Evolutionary conservation across 768 basidiomycete species (phyloP), one percentile per base, ranked within the genome.

Genomic region (Boletellus ananas): DNA sequence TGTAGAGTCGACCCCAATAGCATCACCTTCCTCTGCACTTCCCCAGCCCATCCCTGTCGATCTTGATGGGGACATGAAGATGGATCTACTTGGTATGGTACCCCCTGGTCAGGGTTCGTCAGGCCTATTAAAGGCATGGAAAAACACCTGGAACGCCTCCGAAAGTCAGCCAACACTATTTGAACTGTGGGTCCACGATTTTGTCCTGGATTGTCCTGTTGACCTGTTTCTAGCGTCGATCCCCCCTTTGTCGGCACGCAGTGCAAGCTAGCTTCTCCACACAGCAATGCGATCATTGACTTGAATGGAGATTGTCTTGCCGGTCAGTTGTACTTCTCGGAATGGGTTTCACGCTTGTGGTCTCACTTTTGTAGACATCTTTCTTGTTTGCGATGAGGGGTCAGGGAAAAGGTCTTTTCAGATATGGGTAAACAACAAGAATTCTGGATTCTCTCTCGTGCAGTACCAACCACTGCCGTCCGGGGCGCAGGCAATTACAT

Each of bases 221-320:
- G 33, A 61, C 27, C 23, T 25, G 50, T 43, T 38, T 38, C 3
- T 47, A 90, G 87, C 9, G 66, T 70, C 27, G 74, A 82, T 39
- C 79, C 87, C 2, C 76, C 77, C 14, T 80, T 92, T 57, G 66
- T 74, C 18, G 84, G 80, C 13, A 57, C 74, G 14, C 81, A 83
- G 37, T 99, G 96, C 68, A 77, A 70, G 10, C 66, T 92, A n/a
- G 79, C 90, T 11, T 84, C 85, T 55, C 94, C 95, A 6, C 96
- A 98, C 63, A 93, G 89, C 63, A 96, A 94, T 67, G 94, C 94
- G 0, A 87, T 94, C 16, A 79, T 98, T 5, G 96, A 99, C 61
- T 72, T 99, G 34, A 82, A 98, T 54, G 96, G 96, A 12, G 96
- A 99, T 66, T 98, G 96, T 66, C 76, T 96, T 4, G 92, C 94